Evolutionary conservation across 2,329 filamentous ascomycete species (phyloP).

Genomic region (Fusarium sp.): DNA sequence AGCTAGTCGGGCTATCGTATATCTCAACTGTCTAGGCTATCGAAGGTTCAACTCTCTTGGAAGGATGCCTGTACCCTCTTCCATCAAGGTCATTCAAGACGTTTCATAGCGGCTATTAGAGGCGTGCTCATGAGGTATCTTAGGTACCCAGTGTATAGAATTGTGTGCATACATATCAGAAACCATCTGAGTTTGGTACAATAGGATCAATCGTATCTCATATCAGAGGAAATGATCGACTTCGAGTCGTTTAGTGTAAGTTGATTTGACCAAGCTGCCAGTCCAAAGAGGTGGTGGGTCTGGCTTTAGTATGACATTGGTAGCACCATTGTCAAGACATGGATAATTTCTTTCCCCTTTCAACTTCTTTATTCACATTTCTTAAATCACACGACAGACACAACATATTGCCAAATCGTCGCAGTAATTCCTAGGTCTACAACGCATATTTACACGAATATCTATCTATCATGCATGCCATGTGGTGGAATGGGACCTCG

Average conservation of each 20-base stretch:
- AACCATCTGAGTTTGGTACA: background rate
- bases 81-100: background rate
- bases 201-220: background rate
- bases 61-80: background rate
- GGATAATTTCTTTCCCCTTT: background rate
- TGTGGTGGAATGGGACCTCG: background rate
- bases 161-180: background rate
- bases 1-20: background rate
- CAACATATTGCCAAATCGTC: background rate
- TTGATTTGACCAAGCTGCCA: slow-evolving; percentile 11
- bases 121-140: background rate
- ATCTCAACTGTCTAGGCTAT: background rate
- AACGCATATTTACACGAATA: slow-evolving; percentile 15
- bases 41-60: background rate
- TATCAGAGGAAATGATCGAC: slow-evolving; percentile 7
- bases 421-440: background rate
- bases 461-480: slow-evolving; percentile 27
- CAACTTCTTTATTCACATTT: background rate
- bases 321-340: background rate
- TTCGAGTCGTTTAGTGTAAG: slow-evolving; percentile 16
- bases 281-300: slow-evolving; percentile 29
- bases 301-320: background rate
- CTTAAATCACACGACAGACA: background rate
- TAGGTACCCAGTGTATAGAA: background rate
- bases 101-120: background rate